Evolutionary conservation across 2,329 filamentous ascomycete species (phyloP), one percentile per base, ranked within the genome.

Genomic region (Harringtonia lauricola): DNA sequence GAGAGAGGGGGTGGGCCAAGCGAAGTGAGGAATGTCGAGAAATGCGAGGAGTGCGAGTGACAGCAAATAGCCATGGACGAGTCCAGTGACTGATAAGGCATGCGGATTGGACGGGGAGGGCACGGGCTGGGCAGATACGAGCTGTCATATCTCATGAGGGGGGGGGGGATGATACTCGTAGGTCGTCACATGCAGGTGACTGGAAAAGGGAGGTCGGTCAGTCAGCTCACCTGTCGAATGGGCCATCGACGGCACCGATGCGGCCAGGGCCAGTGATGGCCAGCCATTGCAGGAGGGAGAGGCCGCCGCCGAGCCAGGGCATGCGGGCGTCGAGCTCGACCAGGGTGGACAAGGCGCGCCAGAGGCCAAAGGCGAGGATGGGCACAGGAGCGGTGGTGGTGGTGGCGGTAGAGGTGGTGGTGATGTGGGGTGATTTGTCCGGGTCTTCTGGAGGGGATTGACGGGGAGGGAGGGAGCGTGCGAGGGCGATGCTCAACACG

Each of bases 171-270:
- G 3, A 34, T 2, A 17, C n/a, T n/a, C n/a, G n/a, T n/a, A n/a
- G n/a, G n/a, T n/a, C n/a, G n/a, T n/a, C n/a, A n/a, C n/a, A n/a
- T 14, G 8, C 10, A 34, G n/a, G 17, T 12, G 35, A 28, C 14
- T 13, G 36, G 44, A 28, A 41, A 33, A 44, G 43, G 41, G 48
- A 47, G 49, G 39, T 46, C 46, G 43, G 52, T 39, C 22, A 22
- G 19, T 9, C 14, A 50, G 37, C 86, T 82, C 79, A 96, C 90
- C 87, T 94, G 70, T 96, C 90, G 64, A 95, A 68, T 61, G 80
- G 72, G 51, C 87, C 81, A 61, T 94, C 75, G 24, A 83, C 76
- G 55, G 75, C 73, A 58, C 84, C 87, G 51, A 94, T 63, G 64
- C 66, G 75, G 55, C 87, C 85, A 51, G 86, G 86, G 21, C 88